phyloP scores from a whole-genome alignment of 140 eudicot genomes.

The Stevia rebaudiana region DNA sequence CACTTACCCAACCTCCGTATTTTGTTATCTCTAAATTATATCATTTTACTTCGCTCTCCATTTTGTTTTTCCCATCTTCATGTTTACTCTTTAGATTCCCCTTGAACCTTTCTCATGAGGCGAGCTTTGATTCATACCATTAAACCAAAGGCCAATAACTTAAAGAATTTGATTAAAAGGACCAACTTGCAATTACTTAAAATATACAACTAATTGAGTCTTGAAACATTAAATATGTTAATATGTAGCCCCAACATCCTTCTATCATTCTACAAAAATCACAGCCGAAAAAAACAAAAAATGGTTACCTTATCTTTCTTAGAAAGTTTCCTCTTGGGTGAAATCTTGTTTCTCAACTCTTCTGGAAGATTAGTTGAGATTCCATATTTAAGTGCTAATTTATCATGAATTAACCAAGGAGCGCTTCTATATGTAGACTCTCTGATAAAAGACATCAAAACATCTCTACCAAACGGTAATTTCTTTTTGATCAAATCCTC shows the following conservation, averaged over 20 bases:
- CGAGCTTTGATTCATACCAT: not conserved
- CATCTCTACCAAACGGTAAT: conserved; percentile 65
- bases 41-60: not conserved
- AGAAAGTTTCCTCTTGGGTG: conserved; percentile 45
- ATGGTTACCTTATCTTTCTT: conserved; percentile 30
- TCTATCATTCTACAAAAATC: not conserved
- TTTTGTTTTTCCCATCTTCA: not conserved
- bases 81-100: not conserved
- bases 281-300: not conserved
- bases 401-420: conserved; percentile 88
- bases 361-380: conserved; percentile 76
- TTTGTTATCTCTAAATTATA: not conserved
- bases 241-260: not conserved
- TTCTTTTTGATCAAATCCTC: conserved; percentile 65
- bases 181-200: not conserved
- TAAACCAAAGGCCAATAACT: conserved; percentile 3
- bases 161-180: not conserved
- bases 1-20: not conserved
- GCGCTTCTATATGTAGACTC: conserved; percentile 71
- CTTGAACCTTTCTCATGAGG: not conserved
- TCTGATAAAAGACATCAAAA: conserved; percentile 67
- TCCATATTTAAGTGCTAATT: conserved; percentile 65
- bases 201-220: not conserved
- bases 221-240: not conserved
- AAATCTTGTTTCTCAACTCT: conserved; percentile 41